These are phyloP conservation scores for Erodium maritimum DNA, from an alignment of 345 rosid genomes.

Conservation along the genomic window DNA sequence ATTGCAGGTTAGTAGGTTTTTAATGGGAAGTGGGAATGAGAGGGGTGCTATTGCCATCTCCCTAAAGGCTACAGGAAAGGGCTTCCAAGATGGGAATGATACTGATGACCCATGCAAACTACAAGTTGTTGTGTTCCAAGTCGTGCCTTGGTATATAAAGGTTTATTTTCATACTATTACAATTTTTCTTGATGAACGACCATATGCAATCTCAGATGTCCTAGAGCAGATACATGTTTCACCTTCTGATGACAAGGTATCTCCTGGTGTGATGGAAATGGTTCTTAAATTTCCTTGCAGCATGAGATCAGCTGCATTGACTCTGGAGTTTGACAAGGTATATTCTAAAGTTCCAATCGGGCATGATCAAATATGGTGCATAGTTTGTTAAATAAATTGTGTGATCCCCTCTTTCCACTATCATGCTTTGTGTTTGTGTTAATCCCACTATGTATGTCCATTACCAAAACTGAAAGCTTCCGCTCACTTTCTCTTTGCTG, in stretches of 20 bases:
- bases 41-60: slow-evolving; percentile 90
- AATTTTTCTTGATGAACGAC: slow-evolving; percentile 63
- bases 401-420: neutral
- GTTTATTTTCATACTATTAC: slow-evolving; percentile 69
- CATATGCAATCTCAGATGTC: slow-evolving; percentile 34
- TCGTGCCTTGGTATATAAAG: slow-evolving; percentile 93
- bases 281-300: slow-evolving; percentile 66
- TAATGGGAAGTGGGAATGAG: slow-evolving; percentile 98
- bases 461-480: neutral
- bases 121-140: slow-evolving; percentile 67
- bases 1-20: slow-evolving; percentile 61
- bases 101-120: slow-evolving; percentile 31
- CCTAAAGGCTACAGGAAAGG: slow-evolving; percentile 46
- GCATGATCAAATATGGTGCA: neutral
- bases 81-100: slow-evolving; percentile 13
- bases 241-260: slow-evolving; percentile 82
- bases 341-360: neutral
- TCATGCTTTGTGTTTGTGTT: neutral
- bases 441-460: neutral
- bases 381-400: slow-evolving; percentile 1
- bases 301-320: slow-evolving; percentile 61
- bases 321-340: slow-evolving; percentile 92
- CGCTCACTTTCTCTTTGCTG: neutral
- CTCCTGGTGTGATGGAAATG: slow-evolving; percentile 90
- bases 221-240: slow-evolving; percentile 55